Evolutionary conservation across 139 green algal species (phyloP).

Genomic region (Monoraphidium neglectum): DNA sequence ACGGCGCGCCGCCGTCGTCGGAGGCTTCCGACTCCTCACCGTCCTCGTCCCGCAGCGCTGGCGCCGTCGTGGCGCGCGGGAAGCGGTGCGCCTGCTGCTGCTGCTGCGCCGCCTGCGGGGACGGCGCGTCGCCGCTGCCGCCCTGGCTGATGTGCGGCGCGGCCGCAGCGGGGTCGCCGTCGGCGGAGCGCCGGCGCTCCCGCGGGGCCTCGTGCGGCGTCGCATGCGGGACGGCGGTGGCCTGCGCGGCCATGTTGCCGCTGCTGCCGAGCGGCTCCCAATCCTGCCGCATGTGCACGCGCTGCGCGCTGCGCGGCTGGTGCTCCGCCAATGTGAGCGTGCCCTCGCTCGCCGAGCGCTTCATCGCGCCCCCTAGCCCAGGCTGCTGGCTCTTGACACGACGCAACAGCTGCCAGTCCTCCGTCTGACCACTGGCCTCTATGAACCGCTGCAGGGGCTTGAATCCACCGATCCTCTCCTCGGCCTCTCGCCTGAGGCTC

Average conservation of each 20-base stretch:
- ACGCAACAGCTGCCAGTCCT: conserved; percentile 49
- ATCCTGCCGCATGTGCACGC: conserved; percentile 25
- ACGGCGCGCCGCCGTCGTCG: not conserved
- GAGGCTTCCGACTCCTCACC: not conserved
- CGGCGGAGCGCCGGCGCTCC: conserved; percentile 4
- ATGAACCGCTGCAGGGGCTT: conserved; percentile 42
- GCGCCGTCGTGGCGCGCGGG: conserved; percentile 19
- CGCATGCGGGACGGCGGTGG: not conserved
- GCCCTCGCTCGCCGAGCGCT: conserved; percentile 44
- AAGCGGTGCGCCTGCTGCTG: conserved; percentile 9
- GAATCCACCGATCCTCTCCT: conserved; percentile 40
- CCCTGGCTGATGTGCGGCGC: conserved; percentile 25
- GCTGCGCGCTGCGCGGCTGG: conserved; percentile 10
- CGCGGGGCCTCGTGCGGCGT: not conserved
- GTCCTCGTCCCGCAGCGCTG: conserved; percentile 23
- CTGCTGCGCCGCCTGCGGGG: not conserved
- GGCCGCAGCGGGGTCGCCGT: conserved; percentile 35
- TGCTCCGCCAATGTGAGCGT: conserved; percentile 22
- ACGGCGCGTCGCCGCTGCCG: not conserved
- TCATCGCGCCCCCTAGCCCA: conserved; percentile 27
- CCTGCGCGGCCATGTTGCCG: not conserved
- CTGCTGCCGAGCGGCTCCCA: conserved; percentile 23
- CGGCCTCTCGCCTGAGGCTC: conserved; percentile 37
- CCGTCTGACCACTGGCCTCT: conserved; percentile 12
- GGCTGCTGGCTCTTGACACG: conserved; percentile 27